phyloP scores from a whole-genome alignment of 2,329 filamentous ascomycete genomes.

The Beauveria caledonica region DNA sequence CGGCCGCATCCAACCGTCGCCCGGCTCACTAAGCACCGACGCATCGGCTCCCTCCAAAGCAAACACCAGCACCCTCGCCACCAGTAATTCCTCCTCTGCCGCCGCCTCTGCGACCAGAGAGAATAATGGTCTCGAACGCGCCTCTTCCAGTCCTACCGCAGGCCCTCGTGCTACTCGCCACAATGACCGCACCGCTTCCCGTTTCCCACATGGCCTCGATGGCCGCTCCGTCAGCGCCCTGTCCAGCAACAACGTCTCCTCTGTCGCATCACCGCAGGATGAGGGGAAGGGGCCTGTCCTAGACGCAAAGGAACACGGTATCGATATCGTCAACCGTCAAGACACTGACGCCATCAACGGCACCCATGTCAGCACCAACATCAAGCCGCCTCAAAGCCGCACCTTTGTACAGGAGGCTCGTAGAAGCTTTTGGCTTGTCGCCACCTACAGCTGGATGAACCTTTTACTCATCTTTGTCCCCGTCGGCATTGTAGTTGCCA shows the following conservation, averaged over 20 bases:
- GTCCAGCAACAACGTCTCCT: slow-evolving; percentile 24
- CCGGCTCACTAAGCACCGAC: slow-evolving; percentile 22
- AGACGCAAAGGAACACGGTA: slow-evolving; percentile 24
- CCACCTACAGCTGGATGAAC: slow-evolving; percentile 72
- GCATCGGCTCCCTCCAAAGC: slow-evolving; percentile 15
- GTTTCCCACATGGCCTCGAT: slow-evolving; percentile 14
- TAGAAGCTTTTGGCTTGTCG: slow-evolving; percentile 43
- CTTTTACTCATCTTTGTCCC: slow-evolving; percentile 70
- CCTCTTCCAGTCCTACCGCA: slow-evolving; percentile 15
- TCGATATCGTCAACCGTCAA: slow-evolving; percentile 11
- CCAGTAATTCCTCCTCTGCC: slow-evolving; percentile 13
- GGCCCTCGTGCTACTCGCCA: slow-evolving; percentile 15
- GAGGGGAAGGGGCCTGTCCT: slow-evolving; percentile 51
- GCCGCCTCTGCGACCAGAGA: neutral
- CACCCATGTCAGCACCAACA: slow-evolving; percentile 24
- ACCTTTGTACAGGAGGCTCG: slow-evolving; percentile 42
- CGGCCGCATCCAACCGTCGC: slow-evolving; percentile 21
- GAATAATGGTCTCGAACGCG: slow-evolving; percentile 14
- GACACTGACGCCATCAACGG: slow-evolving; percentile 22
- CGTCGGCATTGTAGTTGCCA: slow-evolving; percentile 60
- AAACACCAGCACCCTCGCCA: slow-evolving; percentile 21
- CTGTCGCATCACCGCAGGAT: slow-evolving; percentile 37
- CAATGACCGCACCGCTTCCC: slow-evolving; percentile 14
- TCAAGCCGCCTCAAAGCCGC: slow-evolving; percentile 25
- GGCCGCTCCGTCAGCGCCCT: slow-evolving; percentile 21